Conservation (phyloP, 2,329 filamentous ascomycete genomes). For the Geosmithia putterillii region DNA sequence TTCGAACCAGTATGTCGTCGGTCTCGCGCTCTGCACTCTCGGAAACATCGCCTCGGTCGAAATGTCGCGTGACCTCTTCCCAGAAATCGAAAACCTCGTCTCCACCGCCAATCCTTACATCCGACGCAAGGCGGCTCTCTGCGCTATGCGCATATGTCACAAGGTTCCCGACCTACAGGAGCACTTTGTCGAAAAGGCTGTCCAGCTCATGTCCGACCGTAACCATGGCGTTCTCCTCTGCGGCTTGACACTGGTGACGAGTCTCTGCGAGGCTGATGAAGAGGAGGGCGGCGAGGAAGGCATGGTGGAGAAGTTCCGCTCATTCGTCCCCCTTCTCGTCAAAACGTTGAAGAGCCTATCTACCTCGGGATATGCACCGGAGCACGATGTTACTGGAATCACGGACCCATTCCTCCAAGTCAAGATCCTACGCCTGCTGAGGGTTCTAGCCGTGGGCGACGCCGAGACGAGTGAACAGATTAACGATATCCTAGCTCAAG, state of each 20-base stretch:
- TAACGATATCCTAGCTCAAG: conserved; percentile 95
- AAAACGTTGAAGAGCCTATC: conserved; percentile 86
- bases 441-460: conserved; percentile 80
- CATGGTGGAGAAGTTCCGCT: conserved; percentile 81
- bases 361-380: conserved; percentile 90
- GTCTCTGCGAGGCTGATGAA: conserved; percentile 90
- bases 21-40: conserved; percentile 87
- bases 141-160: conserved; percentile 95
- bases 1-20: conserved; percentile 96
- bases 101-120: conserved; percentile 98
- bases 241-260: conserved; percentile 80
- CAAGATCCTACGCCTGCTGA: conserved; percentile 79
- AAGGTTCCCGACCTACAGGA: conserved; percentile 97
- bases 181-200: conserved; percentile 91
- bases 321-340: conserved; percentile 73
- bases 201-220: conserved; percentile 74
- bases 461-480: conserved; percentile 86
- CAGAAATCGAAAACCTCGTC: conserved; percentile 85
- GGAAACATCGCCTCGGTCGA: conserved; percentile 97
- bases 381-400: conserved; percentile 96
- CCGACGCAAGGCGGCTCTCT: conserved; percentile 90
- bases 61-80: conserved; percentile 95
- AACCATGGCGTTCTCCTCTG: conserved; percentile 94
- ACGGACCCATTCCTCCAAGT: conserved; percentile 96
- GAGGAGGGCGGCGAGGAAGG: conserved; percentile 82